A percentile compares a stretch with the other conserved stretches of the same genome.
phyloP scores from a whole-genome alignment of 345 rosid species.

The Linum trigynum region DNA sequence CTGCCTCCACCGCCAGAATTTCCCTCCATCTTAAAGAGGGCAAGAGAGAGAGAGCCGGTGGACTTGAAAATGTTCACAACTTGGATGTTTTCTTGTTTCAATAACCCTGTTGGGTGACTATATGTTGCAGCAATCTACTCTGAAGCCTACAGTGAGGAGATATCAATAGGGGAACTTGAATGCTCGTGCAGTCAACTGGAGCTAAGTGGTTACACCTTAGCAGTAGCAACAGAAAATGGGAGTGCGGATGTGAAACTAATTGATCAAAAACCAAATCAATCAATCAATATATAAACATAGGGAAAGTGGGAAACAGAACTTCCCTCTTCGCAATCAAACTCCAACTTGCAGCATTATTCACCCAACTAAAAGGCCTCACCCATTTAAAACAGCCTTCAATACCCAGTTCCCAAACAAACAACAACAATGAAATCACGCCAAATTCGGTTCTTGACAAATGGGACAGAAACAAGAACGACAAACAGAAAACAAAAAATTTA shows the following conservation, averaged over 20 bases:
- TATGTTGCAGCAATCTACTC: background rate
- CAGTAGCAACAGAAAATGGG: background rate
- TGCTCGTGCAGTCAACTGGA: no score
- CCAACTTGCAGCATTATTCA: background rate
- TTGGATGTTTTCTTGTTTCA: background rate
- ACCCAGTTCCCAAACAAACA: background rate
- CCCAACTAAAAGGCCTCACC: background rate
- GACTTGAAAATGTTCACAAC: background rate
- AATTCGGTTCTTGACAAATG: background rate
- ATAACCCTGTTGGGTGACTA: background rate
- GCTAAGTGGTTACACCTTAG: no score
- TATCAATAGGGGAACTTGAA: no score
- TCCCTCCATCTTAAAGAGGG: slow-evolving; percentile 34
- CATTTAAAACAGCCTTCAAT: background rate
- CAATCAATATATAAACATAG: background rate
- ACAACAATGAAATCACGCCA: background rate
- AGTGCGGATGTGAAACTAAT: no score
- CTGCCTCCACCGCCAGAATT: slow-evolving; percentile 28
- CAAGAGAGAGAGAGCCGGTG: background rate
- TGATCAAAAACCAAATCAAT: no score
- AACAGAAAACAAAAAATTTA: no score
- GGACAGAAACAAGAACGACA: background rate
- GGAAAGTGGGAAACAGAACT: background rate
- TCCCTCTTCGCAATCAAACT: background rate
- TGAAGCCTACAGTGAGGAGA: no score